These are phyloP conservation scores for Phytophthora boehmeriae DNA, from an alignment of 352 stramenopile species.

Conservation along the genomic window DNA sequence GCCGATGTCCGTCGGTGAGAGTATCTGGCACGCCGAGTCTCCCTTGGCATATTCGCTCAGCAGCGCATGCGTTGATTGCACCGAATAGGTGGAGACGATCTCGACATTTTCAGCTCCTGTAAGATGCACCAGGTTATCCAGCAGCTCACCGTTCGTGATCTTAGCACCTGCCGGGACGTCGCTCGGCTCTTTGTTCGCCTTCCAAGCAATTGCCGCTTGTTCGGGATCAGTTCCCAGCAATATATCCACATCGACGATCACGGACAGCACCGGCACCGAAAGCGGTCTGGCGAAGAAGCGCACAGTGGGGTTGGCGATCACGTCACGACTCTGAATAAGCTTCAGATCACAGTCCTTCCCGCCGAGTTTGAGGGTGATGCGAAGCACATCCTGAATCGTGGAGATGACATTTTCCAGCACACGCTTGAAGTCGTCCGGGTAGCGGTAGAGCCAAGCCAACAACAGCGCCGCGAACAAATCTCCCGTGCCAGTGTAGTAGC, in stretches of 20 bases:
- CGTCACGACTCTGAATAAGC: conserved; percentile 79
- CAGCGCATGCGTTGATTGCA: conserved; percentile 25
- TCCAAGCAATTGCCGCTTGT: neutral
- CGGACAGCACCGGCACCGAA: conserved; percentile 30
- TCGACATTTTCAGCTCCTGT: conserved; percentile 29
- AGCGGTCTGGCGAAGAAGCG: conserved; percentile 55
- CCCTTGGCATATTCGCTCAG: conserved; percentile 12
- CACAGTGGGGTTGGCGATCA: conserved; percentile 66
- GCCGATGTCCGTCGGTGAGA: conserved; percentile 18
- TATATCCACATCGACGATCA: conserved; percentile 37
- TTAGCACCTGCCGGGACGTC: conserved; percentile 24
- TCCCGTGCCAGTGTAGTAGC: conserved; percentile 85
- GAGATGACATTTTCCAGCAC: conserved; percentile 79
- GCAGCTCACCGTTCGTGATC: conserved; percentile 21
- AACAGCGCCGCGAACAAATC: conserved; percentile 85
- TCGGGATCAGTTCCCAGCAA: conserved; percentile 19
- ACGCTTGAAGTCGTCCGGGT: conserved; percentile 65
- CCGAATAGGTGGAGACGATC: conserved; percentile 33
- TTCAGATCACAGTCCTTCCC: conserved; percentile 82
- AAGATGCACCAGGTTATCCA: conserved; percentile 23
- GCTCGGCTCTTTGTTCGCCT: neutral
- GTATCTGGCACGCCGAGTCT: conserved; percentile 11
- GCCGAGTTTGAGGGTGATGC: conserved; percentile 64
- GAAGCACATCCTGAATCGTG: conserved; percentile 83
- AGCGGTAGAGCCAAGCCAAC: conserved; percentile 76